phyloP scores from a whole-genome alignment of 2,329 filamentous ascomycete species.

The Xylaria multiplex region DNA sequence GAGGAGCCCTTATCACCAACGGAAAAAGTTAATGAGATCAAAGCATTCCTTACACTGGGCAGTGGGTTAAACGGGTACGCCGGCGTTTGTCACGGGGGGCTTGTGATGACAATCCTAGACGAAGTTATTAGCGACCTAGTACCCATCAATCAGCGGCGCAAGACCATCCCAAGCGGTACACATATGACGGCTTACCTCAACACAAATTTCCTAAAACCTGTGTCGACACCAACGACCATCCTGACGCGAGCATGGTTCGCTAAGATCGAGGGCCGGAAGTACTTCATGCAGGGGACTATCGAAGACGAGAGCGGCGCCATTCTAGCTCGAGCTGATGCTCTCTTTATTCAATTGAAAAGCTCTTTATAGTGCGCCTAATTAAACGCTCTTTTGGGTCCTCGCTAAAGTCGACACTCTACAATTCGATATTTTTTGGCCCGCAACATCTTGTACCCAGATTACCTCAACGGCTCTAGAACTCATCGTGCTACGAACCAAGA shows the following conservation, averaged over 20 bases:
- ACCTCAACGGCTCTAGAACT: neutral
- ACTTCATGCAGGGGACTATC: slow-evolving; percentile 48
- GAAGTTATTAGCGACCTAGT: slow-evolving; percentile 65
- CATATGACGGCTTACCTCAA: slow-evolving; percentile 65
- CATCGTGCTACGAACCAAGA: neutral
- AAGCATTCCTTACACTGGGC: slow-evolving; percentile 56
- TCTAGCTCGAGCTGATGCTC: slow-evolving; percentile 62
- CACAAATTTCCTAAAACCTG: slow-evolving; percentile 62
- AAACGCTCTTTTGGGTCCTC: no score
- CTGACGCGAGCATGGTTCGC: slow-evolving; percentile 57
- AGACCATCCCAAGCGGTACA: slow-evolving; percentile 34
- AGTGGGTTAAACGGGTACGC: slow-evolving; percentile 64
- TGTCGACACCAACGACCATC: slow-evolving; percentile 60
- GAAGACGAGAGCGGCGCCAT: slow-evolving; percentile 59
- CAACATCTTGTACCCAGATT: neutral
- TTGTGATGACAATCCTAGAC: slow-evolving; percentile 67
- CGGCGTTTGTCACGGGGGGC: slow-evolving; percentile 65
- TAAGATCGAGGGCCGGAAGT: slow-evolving; percentile 64
- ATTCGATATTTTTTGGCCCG: neutral
- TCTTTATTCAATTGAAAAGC: slow-evolving; percentile 52
- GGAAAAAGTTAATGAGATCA: slow-evolving; percentile 47
- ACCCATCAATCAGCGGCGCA: slow-evolving; percentile 51
- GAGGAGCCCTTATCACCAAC: slow-evolving; percentile 44
- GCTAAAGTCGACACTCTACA: neutral
- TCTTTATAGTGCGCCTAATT: slow-evolving; percentile 15